Evolutionary conservation across 73 alveolate genomes (phyloP).

Genomic region (Blepharisma stoltei): DNA sequence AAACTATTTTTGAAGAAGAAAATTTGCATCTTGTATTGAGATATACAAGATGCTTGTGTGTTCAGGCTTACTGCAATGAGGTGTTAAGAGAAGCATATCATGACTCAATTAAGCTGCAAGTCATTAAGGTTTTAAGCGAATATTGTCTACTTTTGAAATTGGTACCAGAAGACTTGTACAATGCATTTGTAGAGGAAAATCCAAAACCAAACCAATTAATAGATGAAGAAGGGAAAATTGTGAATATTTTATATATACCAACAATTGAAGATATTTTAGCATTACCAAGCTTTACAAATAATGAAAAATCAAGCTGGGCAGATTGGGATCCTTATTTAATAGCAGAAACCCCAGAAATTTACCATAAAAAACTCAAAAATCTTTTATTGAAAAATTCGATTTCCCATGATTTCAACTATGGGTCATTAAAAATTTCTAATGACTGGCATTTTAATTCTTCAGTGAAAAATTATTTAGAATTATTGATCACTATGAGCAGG

Average conservation of each 20-base stretch:
- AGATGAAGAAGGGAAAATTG: conserved; percentile 31
- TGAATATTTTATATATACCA: neutral
- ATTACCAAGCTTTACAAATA: neutral
- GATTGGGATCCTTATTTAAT: conserved; percentile 27
- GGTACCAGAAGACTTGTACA: conserved; percentile 32
- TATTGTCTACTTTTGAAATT: conserved; percentile 31
- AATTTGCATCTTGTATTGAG: neutral
- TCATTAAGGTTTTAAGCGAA: conserved; percentile 37
- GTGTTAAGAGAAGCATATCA: conserved; percentile 56
- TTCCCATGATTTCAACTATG: too few relatives aligned
- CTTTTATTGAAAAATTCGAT: neutral
- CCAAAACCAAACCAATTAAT: neutral
- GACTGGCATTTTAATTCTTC: too few relatives aligned
- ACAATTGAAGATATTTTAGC: neutral
- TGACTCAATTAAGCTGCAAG: conserved; percentile 44
- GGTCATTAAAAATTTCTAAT: too few relatives aligned
- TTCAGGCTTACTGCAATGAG: conserved; percentile 63
- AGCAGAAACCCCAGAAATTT: conserved; percentile 23
- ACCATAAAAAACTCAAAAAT: neutral
- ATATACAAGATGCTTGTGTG: neutral
- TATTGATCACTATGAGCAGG: too few relatives aligned
- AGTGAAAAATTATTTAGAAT: too few relatives aligned
- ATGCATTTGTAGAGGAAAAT: neutral
- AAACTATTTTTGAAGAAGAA: neutral
- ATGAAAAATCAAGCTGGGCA: neutral